Evolutionary conservation across 2,329 filamentous ascomycete genomes (phyloP).

Genomic region (Xylariaceae sp.): DNA sequence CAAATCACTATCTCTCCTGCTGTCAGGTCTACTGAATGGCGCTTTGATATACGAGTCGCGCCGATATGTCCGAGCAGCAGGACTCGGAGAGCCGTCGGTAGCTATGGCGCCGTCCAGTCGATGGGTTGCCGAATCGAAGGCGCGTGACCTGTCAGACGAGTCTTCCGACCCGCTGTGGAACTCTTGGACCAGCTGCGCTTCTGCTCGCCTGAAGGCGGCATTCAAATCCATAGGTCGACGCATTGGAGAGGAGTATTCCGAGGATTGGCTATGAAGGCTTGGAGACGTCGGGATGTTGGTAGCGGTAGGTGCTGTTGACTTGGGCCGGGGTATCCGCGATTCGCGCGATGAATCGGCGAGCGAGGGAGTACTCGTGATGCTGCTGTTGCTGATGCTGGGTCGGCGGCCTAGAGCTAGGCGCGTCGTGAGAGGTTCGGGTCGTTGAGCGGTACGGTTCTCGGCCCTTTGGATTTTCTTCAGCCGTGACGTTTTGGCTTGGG

Average conservation of each 20-base stretch:
- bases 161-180: conserved; percentile 12
- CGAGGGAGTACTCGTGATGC: conserved; percentile 9
- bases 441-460: conserved; percentile 5
- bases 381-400: conserved; percentile 2
- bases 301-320: conserved; percentile 4
- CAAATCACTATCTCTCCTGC: conserved; percentile 24
- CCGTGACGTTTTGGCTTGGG: too few species aligned
- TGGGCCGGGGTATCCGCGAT: conserved; percentile 21
- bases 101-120: conserved; percentile 15
- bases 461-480: too few species aligned
- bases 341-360: conserved; percentile 13
- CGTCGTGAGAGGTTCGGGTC: conserved; percentile 7
- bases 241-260: conserved; percentile 14
- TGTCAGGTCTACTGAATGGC: conserved; percentile 13
- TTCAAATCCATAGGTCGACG: conserved; percentile 20
- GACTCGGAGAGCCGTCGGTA: conserved; percentile 24
- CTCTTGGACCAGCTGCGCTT: conserved; percentile 17
- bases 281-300: conserved; percentile 3
- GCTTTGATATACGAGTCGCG: conserved; percentile 12
- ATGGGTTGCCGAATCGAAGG: conserved; percentile 21
- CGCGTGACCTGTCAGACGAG: conserved; percentile 16
- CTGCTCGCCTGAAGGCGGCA: conserved; percentile 20
- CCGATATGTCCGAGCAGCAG: conserved; percentile 20
- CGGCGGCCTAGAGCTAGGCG: conserved; percentile 5
- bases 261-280: conserved; percentile 3